Evolutionary conservation across 192 early-diverging fungal genomes (phyloP), one percentile per base, ranked within the genome.

Genomic region (Coemansia sp.): DNA sequence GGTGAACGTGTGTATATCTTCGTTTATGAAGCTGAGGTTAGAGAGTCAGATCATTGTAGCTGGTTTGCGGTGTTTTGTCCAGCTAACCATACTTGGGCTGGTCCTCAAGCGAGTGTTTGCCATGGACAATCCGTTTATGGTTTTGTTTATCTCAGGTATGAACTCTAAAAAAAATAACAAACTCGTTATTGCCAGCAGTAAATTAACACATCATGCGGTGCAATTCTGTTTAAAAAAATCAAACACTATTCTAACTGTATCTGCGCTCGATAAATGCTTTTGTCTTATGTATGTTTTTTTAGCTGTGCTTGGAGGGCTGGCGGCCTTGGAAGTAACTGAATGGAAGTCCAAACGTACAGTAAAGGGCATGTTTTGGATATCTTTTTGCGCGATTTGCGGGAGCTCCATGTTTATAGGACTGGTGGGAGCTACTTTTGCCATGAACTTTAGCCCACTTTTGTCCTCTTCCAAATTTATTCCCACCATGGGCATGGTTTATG

Each of bases 401-500:
- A 56, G 69, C 24, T 46, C 74, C 14, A 50, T 69, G 14, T 14
- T 23, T 5, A 50, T 58, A 13, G 51, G 54, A 6, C 42, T 60
- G n/a, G 15, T 57, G 28, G 66, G 63, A 9, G 41, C 60, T 27
- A 57, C 47, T n/a, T 85, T 80, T 58, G 87, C 88, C 2, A 80
- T 94, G 73, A 75, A 81, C 25, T 82, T 85, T 50, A 55, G 63
- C 23, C 89, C 88, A 14, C 80, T 85, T 40, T 84, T 76, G 54
- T 47, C 67, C 4, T 85, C 92, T 1, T 78, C 74, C 26, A 80
- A 85, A 55, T 94, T 90, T 45, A 87, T 94, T 47, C 89, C 92
- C 13, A 83, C 83, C 1, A 63, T 95, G 33, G 92, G 88, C 24
- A 95, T 95, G 90, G 55, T 92, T 22, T 78, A 89, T 9, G 89